Evolutionary conservation across 805 yeast species (phyloP), one percentile per base, ranked within the genome.

Genomic region (Spathaspora passalidarum): DNA sequence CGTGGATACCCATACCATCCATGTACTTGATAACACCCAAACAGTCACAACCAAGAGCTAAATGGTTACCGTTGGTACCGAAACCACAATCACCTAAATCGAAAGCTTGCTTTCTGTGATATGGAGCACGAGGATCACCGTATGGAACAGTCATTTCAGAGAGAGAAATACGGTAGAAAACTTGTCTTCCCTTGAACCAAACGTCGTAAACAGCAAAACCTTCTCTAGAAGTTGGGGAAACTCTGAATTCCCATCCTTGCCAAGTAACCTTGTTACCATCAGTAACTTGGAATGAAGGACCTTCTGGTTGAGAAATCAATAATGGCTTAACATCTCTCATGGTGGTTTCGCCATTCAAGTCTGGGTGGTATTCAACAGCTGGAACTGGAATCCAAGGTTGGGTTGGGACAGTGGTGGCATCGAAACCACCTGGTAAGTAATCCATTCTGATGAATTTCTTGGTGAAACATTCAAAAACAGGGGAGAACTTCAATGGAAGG

Each of bases 141-240:
- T 87, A 86, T 26, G 94, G 94, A 52, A 87, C 95, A 35, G 92
- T 86, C 95, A 87, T 86, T 68, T 86, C 95, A 45, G 86, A 80
- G 55, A 86, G 68, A 2, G 90, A 76, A 40, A 85, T 64, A 69
- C 94, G 76, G 76, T 86, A 86, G 60, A 86, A 78, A 38, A 81
- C 68, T 41, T 86, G 83, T 67, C 94, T 80, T 43, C 91, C 92
- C 64, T 85, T 84, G 73, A 84, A 86, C 59, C 70, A 71, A 43
- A 81, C 82, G 54, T 86, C 87, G 63, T 86, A 86, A 26, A 86
- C 54, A 25, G 84, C 92, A 55, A 84, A 75, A 53, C 95, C 95
- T 68, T 86, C 95, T 73, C 95, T 81, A 43, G 79, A 81, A 56
- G 82, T 81, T 42, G 86, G 71, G 44, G 81, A 75, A 37, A 81